A percentile compares a stretch with the other conserved stretches of the same genome.
Evolutionary conservation across 805 yeast species (phyloP).

Genomic region (Lipomyces anomalus): DNA sequence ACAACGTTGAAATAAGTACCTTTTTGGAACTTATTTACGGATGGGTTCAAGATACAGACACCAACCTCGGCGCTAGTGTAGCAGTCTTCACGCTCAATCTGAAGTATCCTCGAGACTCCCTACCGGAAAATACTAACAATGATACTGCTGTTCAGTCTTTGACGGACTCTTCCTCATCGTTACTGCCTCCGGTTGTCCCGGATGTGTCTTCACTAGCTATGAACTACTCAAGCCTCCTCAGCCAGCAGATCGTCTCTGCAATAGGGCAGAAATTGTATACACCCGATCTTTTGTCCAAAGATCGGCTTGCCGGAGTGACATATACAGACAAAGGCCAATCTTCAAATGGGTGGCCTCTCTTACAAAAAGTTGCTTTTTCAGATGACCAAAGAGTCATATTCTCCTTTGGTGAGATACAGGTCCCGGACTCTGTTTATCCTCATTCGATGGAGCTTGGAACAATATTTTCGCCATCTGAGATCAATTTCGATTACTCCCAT

Average conservation of each 20-base stretch:
- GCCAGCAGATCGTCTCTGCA: conserved; percentile 1
- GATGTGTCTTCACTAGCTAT: not conserved
- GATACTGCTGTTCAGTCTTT: not conserved
- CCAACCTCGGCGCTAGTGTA: conserved; percentile 9
- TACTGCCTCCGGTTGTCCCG: not conserved
- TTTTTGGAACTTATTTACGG: conserved; percentile 9
- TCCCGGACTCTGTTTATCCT: conserved; percentile 2
- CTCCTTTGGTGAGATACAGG: conserved; percentile 14
- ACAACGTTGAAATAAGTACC: conserved; percentile 2
- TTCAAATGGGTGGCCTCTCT: conserved; percentile 16
- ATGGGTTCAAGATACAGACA: conserved; percentile 13
- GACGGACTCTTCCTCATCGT: not conserved
- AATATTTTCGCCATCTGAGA: not conserved
- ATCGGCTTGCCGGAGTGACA: conserved; percentile 6
- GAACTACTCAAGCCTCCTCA: not conserved
- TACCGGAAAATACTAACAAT: not conserved
- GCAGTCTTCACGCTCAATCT: conserved; percentile 16
- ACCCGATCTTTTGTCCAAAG: conserved; percentile 5
- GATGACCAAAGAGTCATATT: conserved; percentile 13
- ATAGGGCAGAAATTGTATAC: conserved; percentile 13
- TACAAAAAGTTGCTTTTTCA: conserved; percentile 9
- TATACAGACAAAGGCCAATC: conserved; percentile 17
- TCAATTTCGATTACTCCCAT: not conserved
- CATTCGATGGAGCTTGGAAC: not conserved
- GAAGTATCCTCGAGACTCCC: not conserved